Evolutionary conservation across 2,329 filamentous ascomycete genomes (phyloP), one percentile per base, ranked within the genome.

Genomic region (Colletotrichum karsti): DNA sequence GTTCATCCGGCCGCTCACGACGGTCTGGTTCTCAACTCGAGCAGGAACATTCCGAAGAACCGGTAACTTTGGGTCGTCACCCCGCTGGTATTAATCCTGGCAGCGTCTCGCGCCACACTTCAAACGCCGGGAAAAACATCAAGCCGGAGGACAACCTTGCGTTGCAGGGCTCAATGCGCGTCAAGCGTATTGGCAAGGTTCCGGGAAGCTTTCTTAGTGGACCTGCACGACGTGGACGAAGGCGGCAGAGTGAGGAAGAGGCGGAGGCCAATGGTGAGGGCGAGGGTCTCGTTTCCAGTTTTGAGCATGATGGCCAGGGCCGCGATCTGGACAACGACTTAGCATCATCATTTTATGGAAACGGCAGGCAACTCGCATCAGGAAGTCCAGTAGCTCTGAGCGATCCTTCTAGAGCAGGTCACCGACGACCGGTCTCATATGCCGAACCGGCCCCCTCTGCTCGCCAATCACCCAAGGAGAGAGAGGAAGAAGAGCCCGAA

Each of bases 121-220:
- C 87, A 4, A 87, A 86, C 2, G 80, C 83, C 46, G 82, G 82
- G 37, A 82, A 84, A 55, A 83, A 79, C 15, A 39, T 41, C 55
- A 83, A 85, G 37, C 83, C 85, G 55, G 89, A 89, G 3, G 91
- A 94, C 24, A 90, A 92, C 35, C 80, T 82, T 35, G 90, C 88
- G 13, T 81, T 89, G 2, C 92, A 93, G 68, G 91, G 91, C 73
- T 94, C 93, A 0, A 88, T 94, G 84, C 88, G 93, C 5, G 84
- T 95, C 66, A 95, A 95, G 80, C 86, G 93, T 69, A 88, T 93
- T 13, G 91, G 91, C 15, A 93, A 93, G 78, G 84, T 92, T 7
- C 88, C 91, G 3, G 93, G 93, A 1, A 92, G 89, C 67, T 95
- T 95, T 72, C 82, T 96, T 22, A 94, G 92, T 72, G 93, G 92